A percentile compares a stretch with the other conserved stretches of the same genome.
Evolutionary conservation across 2,329 filamentous ascomycete species (phyloP).

Genomic region (Fusarium kyushuense): DNA sequence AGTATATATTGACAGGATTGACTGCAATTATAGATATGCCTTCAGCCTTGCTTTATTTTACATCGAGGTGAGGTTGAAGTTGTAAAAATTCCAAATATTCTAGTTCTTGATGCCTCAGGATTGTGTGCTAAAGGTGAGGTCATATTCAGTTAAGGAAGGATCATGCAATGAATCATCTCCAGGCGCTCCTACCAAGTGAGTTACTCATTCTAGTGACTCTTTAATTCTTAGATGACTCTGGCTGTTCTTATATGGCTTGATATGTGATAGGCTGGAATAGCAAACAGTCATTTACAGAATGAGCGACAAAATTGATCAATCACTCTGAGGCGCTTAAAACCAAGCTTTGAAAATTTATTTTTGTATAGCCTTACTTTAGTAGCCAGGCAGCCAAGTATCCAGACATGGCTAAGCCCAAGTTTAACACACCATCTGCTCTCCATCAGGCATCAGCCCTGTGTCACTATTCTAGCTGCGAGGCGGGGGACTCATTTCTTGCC

Average conservation of each 20-base stretch:
- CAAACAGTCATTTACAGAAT: slow-evolving; percentile 1
- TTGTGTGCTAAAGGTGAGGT: background rate
- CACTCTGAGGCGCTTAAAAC: background rate
- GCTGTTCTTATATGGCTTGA: background rate
- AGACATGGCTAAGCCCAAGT: slow-evolving; percentile 24
- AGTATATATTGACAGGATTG: background rate
- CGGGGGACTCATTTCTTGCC: slow-evolving; percentile 48
- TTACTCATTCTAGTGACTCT: slow-evolving; percentile 32
- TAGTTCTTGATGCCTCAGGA: slow-evolving; percentile 46
- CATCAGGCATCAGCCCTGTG: slow-evolving; percentile 32
- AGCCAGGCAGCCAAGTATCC: slow-evolving; percentile 13
- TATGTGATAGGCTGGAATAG: slow-evolving; percentile 13
- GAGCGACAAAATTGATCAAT: background rate
- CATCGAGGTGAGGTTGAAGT: slow-evolving; percentile 16
- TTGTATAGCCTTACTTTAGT: background rate
- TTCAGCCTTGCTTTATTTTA: slow-evolving; percentile 34
- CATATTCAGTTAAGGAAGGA: background rate
- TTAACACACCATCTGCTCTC: slow-evolving; percentile 29
- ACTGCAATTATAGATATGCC: slow-evolving; percentile 22
- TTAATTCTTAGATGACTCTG: slow-evolving; percentile 35
- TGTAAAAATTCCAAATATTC: slow-evolving; percentile 16
- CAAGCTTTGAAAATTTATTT: background rate
- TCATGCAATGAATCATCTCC: slow-evolving; percentile 1
- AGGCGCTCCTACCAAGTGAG: background rate
- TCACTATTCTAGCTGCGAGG: slow-evolving; percentile 26